Evolutionary conservation across 495 filamentous ascomycete species (phyloP).

Genomic region (Aeminium ludgeri): DNA sequence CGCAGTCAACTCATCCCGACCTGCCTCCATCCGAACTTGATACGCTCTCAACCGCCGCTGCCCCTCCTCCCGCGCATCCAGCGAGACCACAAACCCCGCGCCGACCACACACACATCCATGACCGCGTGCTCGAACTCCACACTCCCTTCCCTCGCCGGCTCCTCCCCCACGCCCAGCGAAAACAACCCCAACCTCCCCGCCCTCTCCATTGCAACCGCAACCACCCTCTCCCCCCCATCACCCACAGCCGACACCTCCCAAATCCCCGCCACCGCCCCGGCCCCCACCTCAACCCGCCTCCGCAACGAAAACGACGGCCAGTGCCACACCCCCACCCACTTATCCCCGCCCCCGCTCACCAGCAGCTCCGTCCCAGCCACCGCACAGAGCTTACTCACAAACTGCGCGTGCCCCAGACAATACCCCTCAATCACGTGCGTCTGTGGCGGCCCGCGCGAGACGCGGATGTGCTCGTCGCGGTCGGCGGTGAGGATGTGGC

Average conservation of each 20-base stretch:
- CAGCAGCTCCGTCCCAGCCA: slow-evolving; percentile 42
- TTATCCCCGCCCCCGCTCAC: slow-evolving; percentile 79
- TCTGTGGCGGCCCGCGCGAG: slow-evolving; percentile 64
- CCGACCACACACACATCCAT: slow-evolving; percentile 4
- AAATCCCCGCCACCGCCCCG: too few relatives aligned
- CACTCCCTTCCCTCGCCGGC: not conserved
- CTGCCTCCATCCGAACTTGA: too few relatives aligned
- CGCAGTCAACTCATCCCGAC: too few relatives aligned
- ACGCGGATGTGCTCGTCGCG: slow-evolving; percentile 95
- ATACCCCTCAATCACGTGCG: slow-evolving; percentile 74
- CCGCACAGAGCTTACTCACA: slow-evolving; percentile 49
- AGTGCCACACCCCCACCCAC: slow-evolving; percentile 66
- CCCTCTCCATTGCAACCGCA: too few relatives aligned
- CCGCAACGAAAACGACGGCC: too few relatives aligned
- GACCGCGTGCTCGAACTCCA: not conserved
- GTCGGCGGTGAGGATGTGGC: slow-evolving; percentile 76
- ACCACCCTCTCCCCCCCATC: too few relatives aligned
- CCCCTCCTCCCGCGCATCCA: slow-evolving; percentile 3
- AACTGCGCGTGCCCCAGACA: slow-evolving; percentile 78
- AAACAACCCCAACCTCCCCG: too few relatives aligned
- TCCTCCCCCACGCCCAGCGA: not conserved
- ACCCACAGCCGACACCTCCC: too few relatives aligned
- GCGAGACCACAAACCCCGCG: slow-evolving; percentile 1
- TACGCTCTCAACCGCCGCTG: slow-evolving; percentile 2
- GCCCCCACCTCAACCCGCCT: too few relatives aligned